Conservation (phyloP, 1,284 basidiomycete genomes). For the Cutaneotrichosporon dermatis region DNA sequence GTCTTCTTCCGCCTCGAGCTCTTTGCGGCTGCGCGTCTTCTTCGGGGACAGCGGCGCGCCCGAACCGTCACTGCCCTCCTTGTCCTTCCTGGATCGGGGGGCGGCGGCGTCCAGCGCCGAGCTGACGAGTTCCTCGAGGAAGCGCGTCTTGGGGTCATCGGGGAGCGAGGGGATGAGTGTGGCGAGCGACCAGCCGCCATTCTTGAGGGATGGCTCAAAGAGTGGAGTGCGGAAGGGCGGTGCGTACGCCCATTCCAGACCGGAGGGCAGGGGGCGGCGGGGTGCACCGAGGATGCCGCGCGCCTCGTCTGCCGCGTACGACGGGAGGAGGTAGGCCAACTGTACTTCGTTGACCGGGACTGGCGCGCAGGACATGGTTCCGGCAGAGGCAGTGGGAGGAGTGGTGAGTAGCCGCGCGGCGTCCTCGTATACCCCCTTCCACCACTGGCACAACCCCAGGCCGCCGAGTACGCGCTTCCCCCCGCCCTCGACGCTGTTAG, state of each 20-base stretch:
- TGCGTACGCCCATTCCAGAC: conserved; percentile 35
- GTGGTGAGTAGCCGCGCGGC: conserved; percentile 51
- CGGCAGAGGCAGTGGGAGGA: too few species aligned
- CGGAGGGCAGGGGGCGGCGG: conserved; percentile 32
- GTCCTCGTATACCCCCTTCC: conserved; percentile 67
- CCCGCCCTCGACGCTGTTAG: conserved; percentile 71
- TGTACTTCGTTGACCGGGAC: conserved; percentile 21
- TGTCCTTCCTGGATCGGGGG: too few species aligned
- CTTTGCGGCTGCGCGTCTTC: conserved; percentile 28
- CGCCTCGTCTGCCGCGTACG: conserved; percentile 67
- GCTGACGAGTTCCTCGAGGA: conserved; percentile 72
- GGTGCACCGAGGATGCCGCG: conserved; percentile 55
- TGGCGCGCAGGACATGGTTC: too few species aligned
- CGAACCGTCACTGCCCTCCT: too few species aligned
- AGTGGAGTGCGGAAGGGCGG: conserved; percentile 25
- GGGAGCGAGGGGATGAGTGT: conserved; percentile 79
- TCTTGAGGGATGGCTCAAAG: not conserved
- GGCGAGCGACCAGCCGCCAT: conserved; percentile 52
- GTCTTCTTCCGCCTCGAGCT: conserved; percentile 43
- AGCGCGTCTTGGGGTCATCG: conserved; percentile 88
- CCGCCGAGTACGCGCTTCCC: conserved; percentile 73
- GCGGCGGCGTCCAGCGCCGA: conserved; percentile 26
- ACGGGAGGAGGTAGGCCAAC: conserved; percentile 63
- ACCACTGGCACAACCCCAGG: conserved; percentile 82
- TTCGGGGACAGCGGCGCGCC: not conserved